These are phyloP conservation scores for Metschnikowia picachoensis DNA, from an alignment of 805 yeast species.

Conservation along the genomic window DNA sequence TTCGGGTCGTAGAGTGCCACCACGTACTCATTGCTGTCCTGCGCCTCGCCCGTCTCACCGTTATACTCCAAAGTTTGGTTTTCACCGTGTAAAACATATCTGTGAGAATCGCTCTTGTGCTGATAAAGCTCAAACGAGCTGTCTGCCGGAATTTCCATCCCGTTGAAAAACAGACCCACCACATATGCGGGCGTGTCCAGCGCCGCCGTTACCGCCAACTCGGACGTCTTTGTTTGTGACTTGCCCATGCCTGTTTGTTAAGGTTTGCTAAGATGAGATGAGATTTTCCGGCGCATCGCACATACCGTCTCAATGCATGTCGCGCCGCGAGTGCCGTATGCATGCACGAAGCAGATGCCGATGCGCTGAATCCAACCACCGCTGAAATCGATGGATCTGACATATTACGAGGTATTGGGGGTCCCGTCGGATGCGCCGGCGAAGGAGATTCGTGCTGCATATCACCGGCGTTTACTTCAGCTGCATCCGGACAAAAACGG, in stretches of 20 bases:
- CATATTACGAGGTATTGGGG: conserved; percentile 58
- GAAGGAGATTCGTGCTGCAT: conserved; percentile 56
- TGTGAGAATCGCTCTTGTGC: conserved; percentile 38
- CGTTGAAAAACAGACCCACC: conserved; percentile 77
- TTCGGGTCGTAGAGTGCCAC: conserved; percentile 75
- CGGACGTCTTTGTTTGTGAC: conserved; percentile 37
- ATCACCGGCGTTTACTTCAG: conserved; percentile 52
- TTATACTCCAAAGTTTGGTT: conserved; percentile 67
- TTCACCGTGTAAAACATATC: conserved; percentile 70
- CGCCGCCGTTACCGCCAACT: conserved; percentile 35
- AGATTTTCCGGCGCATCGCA: conserved; percentile 14
- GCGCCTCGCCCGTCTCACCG: conserved; percentile 42
- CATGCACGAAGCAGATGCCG: too few species aligned
- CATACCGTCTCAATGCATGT: not conserved
- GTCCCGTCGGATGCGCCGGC: conserved; percentile 36
- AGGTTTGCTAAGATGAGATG: not conserved
- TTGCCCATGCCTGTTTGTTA: conserved; percentile 16
- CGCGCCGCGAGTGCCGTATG: not conserved
- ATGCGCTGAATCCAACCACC: too few species aligned
- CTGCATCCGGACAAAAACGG: conserved; percentile 78
- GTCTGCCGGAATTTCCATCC: conserved; percentile 56
- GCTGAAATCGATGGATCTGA: conserved; percentile 1
- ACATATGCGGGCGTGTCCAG: conserved; percentile 47
- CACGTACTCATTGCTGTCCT: conserved; percentile 50
- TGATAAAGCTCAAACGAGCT: conserved; percentile 62